A percentile compares a stretch with the other conserved stretches of the same genome.
These are phyloP conservation scores for Magnaporthiopsis incrustans DNA, from an alignment of 2,329 filamentous ascomycete species.

Conservation along the genomic window DNA sequence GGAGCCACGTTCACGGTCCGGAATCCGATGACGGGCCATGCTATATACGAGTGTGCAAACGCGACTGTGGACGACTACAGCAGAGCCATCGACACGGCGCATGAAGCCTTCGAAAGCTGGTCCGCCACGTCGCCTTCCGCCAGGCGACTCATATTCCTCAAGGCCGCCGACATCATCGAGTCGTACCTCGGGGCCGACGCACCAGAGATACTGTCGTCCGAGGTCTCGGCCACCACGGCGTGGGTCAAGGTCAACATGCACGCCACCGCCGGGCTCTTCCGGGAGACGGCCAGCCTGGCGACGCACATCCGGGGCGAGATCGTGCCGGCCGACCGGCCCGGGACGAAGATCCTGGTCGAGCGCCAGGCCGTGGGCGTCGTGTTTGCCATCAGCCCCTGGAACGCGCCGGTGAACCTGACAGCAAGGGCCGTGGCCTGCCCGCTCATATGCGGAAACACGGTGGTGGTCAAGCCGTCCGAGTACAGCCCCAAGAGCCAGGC, in stretches of 20 bases:
- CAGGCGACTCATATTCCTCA: slow-evolving; percentile 50
- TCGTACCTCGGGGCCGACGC: slow-evolving; percentile 33
- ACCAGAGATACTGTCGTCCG: slow-evolving; percentile 17
- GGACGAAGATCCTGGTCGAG: slow-evolving; percentile 49
- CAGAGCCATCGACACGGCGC: slow-evolving; percentile 37
- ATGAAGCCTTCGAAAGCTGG: slow-evolving; percentile 55
- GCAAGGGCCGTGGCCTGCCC: slow-evolving; percentile 36
- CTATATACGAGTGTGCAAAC: slow-evolving; percentile 47
- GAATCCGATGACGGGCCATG: slow-evolving; percentile 29
- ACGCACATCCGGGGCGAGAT: slow-evolving; percentile 27
- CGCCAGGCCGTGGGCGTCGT: slow-evolving; percentile 64
- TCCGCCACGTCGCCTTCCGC: slow-evolving; percentile 44
- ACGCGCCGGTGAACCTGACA: slow-evolving; percentile 23
- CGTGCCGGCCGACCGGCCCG: slow-evolving; percentile 31
- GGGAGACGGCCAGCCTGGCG: slow-evolving; percentile 32
- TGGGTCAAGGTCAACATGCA: slow-evolving; percentile 29
- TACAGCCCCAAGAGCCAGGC: slow-evolving; percentile 48
- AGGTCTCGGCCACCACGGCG: slow-evolving; percentile 22
- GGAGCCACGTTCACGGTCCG: slow-evolving; percentile 18
- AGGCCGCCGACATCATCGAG: slow-evolving; percentile 50
- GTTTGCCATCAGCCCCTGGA: slow-evolving; percentile 64
- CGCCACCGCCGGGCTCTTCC: slow-evolving; percentile 26
- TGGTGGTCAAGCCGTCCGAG: slow-evolving; percentile 57
- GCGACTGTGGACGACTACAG: slow-evolving; percentile 46
- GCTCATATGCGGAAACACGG: slow-evolving; percentile 48